phyloP scores from a whole-genome alignment of 208 protist species.

The Trichomonas gallinae region DNA sequence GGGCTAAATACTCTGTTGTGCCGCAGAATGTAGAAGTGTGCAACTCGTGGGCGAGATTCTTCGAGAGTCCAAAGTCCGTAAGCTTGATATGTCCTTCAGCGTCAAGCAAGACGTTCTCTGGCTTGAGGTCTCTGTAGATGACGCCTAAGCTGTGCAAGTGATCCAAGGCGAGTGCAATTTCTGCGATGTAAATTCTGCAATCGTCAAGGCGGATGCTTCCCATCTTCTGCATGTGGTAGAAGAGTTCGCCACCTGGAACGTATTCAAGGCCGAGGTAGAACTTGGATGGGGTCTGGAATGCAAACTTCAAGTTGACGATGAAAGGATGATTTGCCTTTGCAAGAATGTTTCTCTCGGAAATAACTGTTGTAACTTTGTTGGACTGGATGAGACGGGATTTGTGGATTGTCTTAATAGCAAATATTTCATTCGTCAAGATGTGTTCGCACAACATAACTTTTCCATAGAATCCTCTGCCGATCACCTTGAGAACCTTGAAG shows the following conservation, averaged over 20 bases:
- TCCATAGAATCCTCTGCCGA: constrained; percentile 54
- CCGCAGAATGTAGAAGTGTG: background rate
- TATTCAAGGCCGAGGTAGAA: constrained; percentile 55
- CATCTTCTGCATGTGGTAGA: constrained; percentile 50
- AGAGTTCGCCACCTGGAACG: constrained; percentile 54
- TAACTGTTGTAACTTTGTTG: background rate
- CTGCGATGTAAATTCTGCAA: constrained; percentile 45
- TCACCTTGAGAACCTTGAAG: constrained; percentile 49
- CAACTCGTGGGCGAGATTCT: background rate
- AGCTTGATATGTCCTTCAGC: background rate
- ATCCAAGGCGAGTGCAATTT: constrained; percentile 44
- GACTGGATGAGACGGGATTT: constrained; percentile 29
- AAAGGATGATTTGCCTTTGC: constrained; percentile 46
- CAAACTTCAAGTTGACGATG: constrained; percentile 48
- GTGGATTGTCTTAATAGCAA: constrained; percentile 51
- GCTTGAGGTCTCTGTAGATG: background rate
- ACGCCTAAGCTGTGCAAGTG: background rate
- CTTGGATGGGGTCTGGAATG: constrained; percentile 48
- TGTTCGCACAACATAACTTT: constrained; percentile 47
- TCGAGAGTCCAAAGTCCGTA: background rate
- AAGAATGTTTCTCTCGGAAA: constrained; percentile 50
- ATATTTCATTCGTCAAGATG: constrained; percentile 42
- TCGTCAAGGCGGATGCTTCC: constrained; percentile 39
- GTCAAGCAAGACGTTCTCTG: background rate
- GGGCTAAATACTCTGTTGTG: background rate